phyloP scores from a whole-genome alignment of 129 eudicot species.

The Logfia minima region DNA sequence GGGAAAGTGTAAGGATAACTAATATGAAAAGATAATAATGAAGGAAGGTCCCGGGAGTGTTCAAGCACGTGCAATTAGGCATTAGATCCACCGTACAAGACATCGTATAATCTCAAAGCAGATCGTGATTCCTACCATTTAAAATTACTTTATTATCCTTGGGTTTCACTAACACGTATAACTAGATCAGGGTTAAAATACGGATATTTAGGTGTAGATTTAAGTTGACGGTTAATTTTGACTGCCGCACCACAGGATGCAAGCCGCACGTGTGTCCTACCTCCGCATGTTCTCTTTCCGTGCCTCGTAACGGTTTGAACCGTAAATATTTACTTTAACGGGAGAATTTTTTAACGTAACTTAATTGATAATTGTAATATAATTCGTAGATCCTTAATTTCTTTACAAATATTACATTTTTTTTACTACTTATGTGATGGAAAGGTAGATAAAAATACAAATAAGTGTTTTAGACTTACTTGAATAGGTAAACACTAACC shows the following conservation, averaged over 20 bases:
- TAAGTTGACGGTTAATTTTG: slow-evolving; percentile 21
- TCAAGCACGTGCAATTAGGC: slow-evolving; percentile 38
- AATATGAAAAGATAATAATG: neutral
- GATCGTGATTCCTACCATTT: slow-evolving; percentile 26
- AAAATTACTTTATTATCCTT: slow-evolving; percentile 35
- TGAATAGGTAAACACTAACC: no score
- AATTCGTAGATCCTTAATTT: no score
- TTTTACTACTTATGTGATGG: no score
- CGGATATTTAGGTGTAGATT: slow-evolving; percentile 18
- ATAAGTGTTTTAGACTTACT: no score
- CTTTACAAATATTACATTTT: no score
- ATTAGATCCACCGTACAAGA: slow-evolving; percentile 45
- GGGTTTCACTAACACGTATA: slow-evolving; percentile 25
- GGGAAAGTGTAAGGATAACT: neutral
- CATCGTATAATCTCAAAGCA: slow-evolving; percentile 31
- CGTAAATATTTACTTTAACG: neutral
- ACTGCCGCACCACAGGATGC: slow-evolving; percentile 40
- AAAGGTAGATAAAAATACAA: no score
- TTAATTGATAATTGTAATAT: neutral
- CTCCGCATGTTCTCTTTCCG: slow-evolving; percentile 37
- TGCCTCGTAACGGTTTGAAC: slow-evolving; percentile 32
- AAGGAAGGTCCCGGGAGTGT: slow-evolving; percentile 26
- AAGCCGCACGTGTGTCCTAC: slow-evolving; percentile 58
- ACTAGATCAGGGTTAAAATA: slow-evolving; percentile 18
- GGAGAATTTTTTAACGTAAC: neutral